A percentile compares a stretch with the other conserved stretches of the same genome.
These are phyloP conservation scores for Tillandsia fasciculata DNA, from an alignment of 176 grass and related monocot species.

Conservation along the genomic window DNA sequence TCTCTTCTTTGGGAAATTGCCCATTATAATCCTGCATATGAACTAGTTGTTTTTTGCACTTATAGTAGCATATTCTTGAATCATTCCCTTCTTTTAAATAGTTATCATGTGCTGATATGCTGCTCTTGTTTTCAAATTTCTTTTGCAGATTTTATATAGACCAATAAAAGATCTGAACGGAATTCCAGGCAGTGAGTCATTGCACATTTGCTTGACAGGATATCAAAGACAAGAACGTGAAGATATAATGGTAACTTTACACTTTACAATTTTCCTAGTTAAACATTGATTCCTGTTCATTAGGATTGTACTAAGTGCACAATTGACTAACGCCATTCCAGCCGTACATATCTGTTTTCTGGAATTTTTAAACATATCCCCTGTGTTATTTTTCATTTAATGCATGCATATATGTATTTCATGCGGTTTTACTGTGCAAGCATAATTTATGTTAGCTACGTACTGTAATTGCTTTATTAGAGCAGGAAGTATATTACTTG, in stretches of 20 bases:
- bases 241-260: conserved; percentile 61
- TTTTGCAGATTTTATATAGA: conserved; percentile 54
- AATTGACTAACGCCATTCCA: neutral
- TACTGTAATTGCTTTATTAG: no score
- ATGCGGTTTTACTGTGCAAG: no score
- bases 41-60: no score
- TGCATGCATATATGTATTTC: no score
- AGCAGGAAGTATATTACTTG: neutral
- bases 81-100: no score
- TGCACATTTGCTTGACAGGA: conserved; percentile 72
- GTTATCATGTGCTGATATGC: neutral
- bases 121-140: neutral
- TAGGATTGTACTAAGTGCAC: neutral
- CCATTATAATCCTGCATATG: no score
- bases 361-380: no score
- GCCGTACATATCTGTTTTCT: no score
- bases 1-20: no score
- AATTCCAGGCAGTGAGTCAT: conserved; percentile 46
- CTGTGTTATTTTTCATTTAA: no score
- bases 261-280: neutral
- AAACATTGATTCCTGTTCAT: neutral
- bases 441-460: neutral
- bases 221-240: conserved; percentile 57
- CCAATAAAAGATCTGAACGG: conserved; percentile 55
- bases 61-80: no score